Base-by-base conservation (phyloP, 2,329 filamentous ascomycete genomes). In the Colletotrichum coccodes region DNA sequence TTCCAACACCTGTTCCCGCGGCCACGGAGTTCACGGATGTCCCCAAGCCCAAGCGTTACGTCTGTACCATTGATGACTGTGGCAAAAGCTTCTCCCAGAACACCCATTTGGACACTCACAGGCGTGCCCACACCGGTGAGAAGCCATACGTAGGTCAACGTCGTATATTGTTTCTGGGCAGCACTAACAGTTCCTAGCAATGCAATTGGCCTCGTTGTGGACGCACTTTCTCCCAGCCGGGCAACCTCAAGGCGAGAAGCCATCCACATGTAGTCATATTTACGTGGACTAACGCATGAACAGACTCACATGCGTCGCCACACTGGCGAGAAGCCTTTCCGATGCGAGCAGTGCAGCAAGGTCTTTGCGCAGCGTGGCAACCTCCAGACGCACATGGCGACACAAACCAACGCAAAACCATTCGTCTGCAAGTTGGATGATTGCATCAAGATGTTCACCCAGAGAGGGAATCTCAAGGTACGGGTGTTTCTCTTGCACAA, bases 61-160 rank as follows among this genome's bases (percentile, higher is more conserved):
- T 87, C 21, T 99, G 96, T 80, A 87, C 86, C 23, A 86, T 94
- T 44, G 87, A 90, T 8, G 89, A 89, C 46, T 98, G 95, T 79
- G 85, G 86, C 73, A 97, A 96, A 83, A 90, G 87, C 70, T 98
- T 98, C 79, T 90, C 89, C 68, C 95, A 98, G 77, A 97, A 95
- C 81, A 97, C 95, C 1, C 95, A 98, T 75, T 86, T 98, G 12
- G 92, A 96, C 70, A 98, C 97, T 56, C 96, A 99, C 79, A 90
- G 89, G 52, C 88, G 95, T 72, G 91, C 92, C 5, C 96, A 99
- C 79, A 97, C 94, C 2, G 96, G 96, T 18, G 90, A 92, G 61
- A 96, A 94, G 78, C 95, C 95, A 69, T 98, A 95, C 78, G 92
- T 97, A 83, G 85, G 93, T 84, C 3, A 34, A 50, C 2, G 53